These are phyloP conservation scores for Lonicera japonica DNA, from an alignment of 129 eudicot species.

Conservation along the genomic window DNA sequence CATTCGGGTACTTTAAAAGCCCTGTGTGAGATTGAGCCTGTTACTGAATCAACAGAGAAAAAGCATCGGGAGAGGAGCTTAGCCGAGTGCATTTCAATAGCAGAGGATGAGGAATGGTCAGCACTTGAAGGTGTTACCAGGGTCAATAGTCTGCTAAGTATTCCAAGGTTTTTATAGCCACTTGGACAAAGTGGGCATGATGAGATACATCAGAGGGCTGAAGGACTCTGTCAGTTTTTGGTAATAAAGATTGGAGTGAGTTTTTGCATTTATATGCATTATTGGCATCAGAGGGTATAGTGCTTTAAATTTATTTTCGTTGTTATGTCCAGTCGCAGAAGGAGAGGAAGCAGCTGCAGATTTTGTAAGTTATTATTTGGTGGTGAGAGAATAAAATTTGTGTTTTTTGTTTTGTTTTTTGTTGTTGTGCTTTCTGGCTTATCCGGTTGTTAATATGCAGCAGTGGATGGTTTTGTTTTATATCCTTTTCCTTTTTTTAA, in stretches of 20 bases:
- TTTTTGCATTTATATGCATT: too few species aligned
- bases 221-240: background rate
- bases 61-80: slow-evolving; percentile 45
- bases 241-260: background rate
- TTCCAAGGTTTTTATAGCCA: slow-evolving; percentile 60
- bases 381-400: too few species aligned
- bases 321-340: too few species aligned
- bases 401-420: too few species aligned
- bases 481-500: too few species aligned
- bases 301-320: too few species aligned
- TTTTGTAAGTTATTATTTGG: too few species aligned
- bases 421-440: too few species aligned
- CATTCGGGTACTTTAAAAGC: slow-evolving; percentile 25
- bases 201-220: background rate
- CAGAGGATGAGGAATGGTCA: slow-evolving; percentile 69
- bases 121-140: slow-evolving; percentile 72
- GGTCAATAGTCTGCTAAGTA: slow-evolving; percentile 61
- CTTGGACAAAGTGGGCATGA: slow-evolving; percentile 50
- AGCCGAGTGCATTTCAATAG: slow-evolving; percentile 60
- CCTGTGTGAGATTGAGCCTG: slow-evolving; percentile 53
- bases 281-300: too few species aligned
- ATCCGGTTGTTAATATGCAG: too few species aligned
- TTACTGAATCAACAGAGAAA: slow-evolving; percentile 27
- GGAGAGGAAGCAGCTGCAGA: too few species aligned
- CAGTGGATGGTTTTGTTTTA: too few species aligned